These are phyloP conservation scores for Andrographis paniculata DNA, from an alignment of 305 asterid species.

Conservation along the genomic window DNA sequence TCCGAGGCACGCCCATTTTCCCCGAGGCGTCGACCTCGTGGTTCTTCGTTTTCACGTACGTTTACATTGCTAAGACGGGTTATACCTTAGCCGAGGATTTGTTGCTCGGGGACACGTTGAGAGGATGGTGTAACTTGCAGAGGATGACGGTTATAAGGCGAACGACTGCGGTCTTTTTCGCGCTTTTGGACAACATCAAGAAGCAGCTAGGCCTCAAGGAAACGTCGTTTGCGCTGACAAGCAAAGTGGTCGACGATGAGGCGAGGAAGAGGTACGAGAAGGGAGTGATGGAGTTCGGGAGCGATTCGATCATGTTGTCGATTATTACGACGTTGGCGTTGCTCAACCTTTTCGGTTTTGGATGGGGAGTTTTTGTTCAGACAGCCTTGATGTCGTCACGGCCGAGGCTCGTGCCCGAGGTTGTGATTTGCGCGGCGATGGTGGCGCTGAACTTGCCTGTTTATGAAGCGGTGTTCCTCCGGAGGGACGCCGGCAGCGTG, in stretches of 20 bases:
- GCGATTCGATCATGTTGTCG: conserved; percentile 38
- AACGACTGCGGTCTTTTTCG: conserved; percentile 42
- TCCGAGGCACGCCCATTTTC: conserved; percentile 44
- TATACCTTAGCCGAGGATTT: conserved; percentile 41
- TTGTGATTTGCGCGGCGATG: conserved; percentile 23
- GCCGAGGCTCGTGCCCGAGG: conserved; percentile 13
- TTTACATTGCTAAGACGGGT: conserved; percentile 22
- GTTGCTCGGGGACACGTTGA: conserved; percentile 34
- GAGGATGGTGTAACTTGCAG: conserved; percentile 68
- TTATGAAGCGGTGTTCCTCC: conserved; percentile 29
- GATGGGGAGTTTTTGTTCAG: conserved; percentile 36
- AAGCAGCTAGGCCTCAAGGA: conserved; percentile 18
- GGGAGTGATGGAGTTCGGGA: conserved; percentile 65
- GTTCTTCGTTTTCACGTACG: conserved; percentile 51
- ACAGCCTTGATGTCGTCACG: conserved; percentile 19
- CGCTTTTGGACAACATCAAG: conserved; percentile 44
- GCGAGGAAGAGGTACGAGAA: conserved; percentile 41
- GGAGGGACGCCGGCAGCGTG: conserved; percentile 34
- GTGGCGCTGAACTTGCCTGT: conserved; percentile 31
- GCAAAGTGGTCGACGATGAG: not conserved
- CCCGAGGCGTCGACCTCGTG: conserved; percentile 57
- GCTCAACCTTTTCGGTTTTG: conserved; percentile 41
- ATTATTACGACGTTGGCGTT: conserved; percentile 46
- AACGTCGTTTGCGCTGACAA: not conserved
- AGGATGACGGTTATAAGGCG: conserved; percentile 52